phyloP scores from a whole-genome alignment of 345 rosid species.

The Eucalyptus virginea region DNA sequence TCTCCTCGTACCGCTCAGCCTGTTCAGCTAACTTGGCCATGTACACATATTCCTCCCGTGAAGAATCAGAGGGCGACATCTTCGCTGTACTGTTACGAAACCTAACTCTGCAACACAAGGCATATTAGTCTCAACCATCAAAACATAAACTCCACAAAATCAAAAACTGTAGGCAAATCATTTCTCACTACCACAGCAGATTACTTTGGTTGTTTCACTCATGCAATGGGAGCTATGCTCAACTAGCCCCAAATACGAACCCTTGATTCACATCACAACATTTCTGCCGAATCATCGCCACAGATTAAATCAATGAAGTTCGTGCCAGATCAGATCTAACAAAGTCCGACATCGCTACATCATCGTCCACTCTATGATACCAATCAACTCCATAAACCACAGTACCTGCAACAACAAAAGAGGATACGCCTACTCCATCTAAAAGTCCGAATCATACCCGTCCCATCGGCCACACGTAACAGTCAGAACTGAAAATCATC shows the following conservation, averaged over 20 bases:
- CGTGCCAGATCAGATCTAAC: neutral
- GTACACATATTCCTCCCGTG: conserved; percentile 88
- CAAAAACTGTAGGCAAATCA: neutral
- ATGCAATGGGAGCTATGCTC: neutral
- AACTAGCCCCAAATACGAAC: neutral
- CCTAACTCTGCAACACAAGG: neutral
- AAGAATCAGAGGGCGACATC: conserved; percentile 58
- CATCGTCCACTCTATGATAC: neutral
- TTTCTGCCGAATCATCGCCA: neutral
- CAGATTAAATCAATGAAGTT: neutral
- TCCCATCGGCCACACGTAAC: neutral
- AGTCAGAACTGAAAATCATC: neutral
- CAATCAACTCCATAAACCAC: neutral
- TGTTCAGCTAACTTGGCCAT: conserved; percentile 97
- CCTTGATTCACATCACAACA: neutral
- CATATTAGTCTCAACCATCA: neutral
- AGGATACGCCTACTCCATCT: neutral
- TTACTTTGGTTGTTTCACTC: neutral
- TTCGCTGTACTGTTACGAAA: neutral
- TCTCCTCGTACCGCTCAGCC: conserved; percentile 95
- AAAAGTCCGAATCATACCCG: neutral
- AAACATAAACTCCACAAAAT: neutral
- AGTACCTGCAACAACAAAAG: neutral
- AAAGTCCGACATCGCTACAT: neutral
- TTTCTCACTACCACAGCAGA: neutral